These are phyloP conservation scores for Sclerotinia subarctica DNA, from an alignment of 2,329 filamentous ascomycete genomes.

Conservation along the genomic window DNA sequence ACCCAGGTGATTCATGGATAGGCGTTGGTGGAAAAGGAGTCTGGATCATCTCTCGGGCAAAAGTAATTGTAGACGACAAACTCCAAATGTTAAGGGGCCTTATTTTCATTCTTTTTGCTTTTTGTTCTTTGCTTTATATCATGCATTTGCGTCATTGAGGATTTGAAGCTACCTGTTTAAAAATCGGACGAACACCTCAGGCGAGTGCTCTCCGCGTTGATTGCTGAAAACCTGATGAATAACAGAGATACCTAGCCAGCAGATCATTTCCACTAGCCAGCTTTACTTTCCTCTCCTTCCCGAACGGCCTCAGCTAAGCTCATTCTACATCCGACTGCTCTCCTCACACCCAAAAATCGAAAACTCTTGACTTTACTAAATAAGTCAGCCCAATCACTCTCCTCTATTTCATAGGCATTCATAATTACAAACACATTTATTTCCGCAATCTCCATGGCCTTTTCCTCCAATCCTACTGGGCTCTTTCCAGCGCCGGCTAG, in stretches of 20 bases:
- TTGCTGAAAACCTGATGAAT: background rate
- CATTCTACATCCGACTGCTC: conserved; percentile 46
- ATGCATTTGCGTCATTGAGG: background rate
- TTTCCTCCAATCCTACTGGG: conserved; percentile 45
- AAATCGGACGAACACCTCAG: background rate
- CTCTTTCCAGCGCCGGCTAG: conserved; percentile 43
- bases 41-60: background rate
- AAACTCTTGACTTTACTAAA: conserved; percentile 47
- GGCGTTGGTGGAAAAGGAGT: conserved; percentile 12
- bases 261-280: background rate
- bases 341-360: conserved; percentile 45
- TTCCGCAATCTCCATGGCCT: conserved; percentile 49
- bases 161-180: background rate
- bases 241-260: background rate
- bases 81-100: background rate
- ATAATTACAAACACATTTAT: conserved; percentile 51
- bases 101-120: background rate
- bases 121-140: background rate
- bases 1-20: conserved; percentile 20
- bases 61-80: background rate
- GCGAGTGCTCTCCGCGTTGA: background rate
- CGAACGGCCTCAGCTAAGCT: conserved; percentile 50
- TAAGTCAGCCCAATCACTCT: conserved; percentile 46
- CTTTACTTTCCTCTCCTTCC: conserved; percentile 34
- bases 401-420: conserved; percentile 51